Base-by-base conservation (phyloP, 2,329 filamentous ascomycete genomes). In the Colletotrichum euphorbiae region DNA sequence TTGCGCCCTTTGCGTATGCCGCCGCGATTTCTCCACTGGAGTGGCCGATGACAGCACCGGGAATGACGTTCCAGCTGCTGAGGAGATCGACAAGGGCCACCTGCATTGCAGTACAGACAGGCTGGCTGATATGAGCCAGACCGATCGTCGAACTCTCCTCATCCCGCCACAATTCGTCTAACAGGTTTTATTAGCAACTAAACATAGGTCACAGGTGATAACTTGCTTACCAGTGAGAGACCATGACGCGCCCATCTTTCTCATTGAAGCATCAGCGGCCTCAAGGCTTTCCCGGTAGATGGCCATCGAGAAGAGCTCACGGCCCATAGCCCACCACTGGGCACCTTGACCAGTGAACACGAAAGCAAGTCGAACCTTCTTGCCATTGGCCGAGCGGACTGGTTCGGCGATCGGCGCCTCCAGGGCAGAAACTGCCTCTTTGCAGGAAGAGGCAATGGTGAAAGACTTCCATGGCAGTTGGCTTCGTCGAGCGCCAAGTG, bases 1-100 rank as follows among this genome's bases (percentile, higher is more conserved):
- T 60, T 17, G 79, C 74, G 0, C 83, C 84, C 0, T 82, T 80
- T 0, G 84, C 83, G 69, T 85, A 87, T 0, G 82, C 84, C 0
- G 83, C 83, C 0, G 74, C 83, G 15, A 86, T 85, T 69, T 86
- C 84, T 2, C 84, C 84, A 0, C 80, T 82, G 0, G 83, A 85
- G 70, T 86, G 84, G 2, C 84, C 84, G 3, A 84, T 77, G 0
- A 83, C 81, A 1, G 76, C 77, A 2, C 67, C 42, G 6, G 81
- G 77, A 0, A 58, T 50, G 17, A 84, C 62, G 3, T 77, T 77
- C 5, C 77, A 78, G 0, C 72, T 67, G 0, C 62, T 42, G 0
- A 78, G 69, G 2, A 75, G 62, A 7, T 77, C 73, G 6, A 78
- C 72, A 1, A 78, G 60, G 2, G 73, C 75, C 21, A 52, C 48